Base-by-base conservation (phyloP, 2,329 filamentous ascomycete species). In the Hyphodiscus sp. region DNA sequence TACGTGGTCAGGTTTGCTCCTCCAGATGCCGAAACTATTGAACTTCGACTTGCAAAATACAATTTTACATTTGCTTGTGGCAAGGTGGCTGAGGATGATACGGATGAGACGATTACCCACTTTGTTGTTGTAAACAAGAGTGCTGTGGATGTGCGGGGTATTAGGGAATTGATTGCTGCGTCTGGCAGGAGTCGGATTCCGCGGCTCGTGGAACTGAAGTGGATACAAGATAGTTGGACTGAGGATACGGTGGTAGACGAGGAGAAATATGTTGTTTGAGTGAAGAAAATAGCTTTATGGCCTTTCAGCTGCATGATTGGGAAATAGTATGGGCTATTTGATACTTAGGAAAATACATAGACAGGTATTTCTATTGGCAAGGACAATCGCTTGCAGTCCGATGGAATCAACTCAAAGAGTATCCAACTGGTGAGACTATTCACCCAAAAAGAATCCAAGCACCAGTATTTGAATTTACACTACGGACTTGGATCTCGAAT, bases 211-310 rank as follows among this genome's bases (percentile, higher is more conserved):
- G 79, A 73, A 0, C 68, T 76, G 10, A 74, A 75, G 15, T 99
- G 94, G 94, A 71, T 96, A 0, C 78, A 85, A 49, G 83, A 87
- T 50, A 89, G 88, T 63, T 96, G 91, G 90, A 76, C 75, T 54
- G 89, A 92, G 67, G 78, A 76, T 58, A 95, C 90, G 0, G 65
- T 87, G 56, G 68, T 96, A 46, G 89, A 95, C 60, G 92, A 96
- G 71, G 89, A 92, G 63, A 70, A 73, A 42, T 83, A 78, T 63
- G 67, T 63, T 11, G 45, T 65, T 18, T 48, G 30, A 48, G 30
- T 20, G 1, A 8, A 26, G 8, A 26, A 26, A 3, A 26, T 26
- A 26, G 23, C 23, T 26, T 8, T 26, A 26, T 26, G 23, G 8
- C 23, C 23, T 26, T 26, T 4, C 23, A 8, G 8, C 23, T 26